phyloP scores from a whole-genome alignment of 345 rosid genomes.

The Camelina hispida region DNA sequence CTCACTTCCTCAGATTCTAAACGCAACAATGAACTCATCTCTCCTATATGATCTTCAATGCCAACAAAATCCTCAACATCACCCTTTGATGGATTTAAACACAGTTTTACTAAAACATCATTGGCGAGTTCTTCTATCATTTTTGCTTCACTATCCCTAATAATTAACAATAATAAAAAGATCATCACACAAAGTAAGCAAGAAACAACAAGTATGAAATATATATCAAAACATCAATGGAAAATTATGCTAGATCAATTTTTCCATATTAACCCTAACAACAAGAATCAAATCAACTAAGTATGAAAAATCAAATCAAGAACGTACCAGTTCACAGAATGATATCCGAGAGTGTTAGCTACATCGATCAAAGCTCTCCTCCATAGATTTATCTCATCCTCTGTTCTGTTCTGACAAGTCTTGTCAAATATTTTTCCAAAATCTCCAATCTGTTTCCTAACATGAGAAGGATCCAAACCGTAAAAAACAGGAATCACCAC shows the following conservation, averaged over 20 bases:
- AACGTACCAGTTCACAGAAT: not conserved
- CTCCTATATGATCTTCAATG: conserved; percentile 25
- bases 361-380: not conserved
- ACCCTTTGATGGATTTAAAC: not conserved
- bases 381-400: not conserved
- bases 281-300: no score
- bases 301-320: not conserved
- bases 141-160: conserved; percentile 4
- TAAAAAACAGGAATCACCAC: not conserved
- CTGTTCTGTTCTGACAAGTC: not conserved
- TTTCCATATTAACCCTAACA: no score
- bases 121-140: conserved; percentile 6
- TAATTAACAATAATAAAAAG: no score
- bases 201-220: no score
- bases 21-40: conserved; percentile 7
- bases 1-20: conserved; percentile 23
- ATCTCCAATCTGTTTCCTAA: conserved; percentile 3
- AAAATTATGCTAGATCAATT: no score
- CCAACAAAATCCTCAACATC: conserved; percentile 13
- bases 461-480: not conserved
- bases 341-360: not conserved
- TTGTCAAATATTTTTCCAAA: not conserved
- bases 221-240: no score
- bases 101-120: not conserved
- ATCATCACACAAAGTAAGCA: not conserved